Evolutionary conservation across 2,329 filamentous ascomycete genomes (phyloP).

Genomic region (Fusarium luffae): DNA sequence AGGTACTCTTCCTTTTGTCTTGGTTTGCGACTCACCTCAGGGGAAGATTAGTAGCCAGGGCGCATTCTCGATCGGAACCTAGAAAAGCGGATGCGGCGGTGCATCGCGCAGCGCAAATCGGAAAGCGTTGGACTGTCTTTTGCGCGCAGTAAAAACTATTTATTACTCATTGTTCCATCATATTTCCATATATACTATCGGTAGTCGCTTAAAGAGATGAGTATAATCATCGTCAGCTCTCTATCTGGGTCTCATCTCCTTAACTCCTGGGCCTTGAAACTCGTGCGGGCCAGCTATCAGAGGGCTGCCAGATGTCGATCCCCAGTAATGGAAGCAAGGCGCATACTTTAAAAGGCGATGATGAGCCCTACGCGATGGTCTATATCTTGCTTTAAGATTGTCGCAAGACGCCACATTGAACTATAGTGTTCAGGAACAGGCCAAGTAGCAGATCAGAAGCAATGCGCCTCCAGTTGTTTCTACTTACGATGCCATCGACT

Average conservation of each 20-base stretch:
- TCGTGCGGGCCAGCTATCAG: slow-evolving; percentile 33
- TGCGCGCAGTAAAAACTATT: slow-evolving; percentile 25
- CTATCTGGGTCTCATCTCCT: slow-evolving; percentile 8
- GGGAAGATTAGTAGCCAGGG: slow-evolving; percentile 19
- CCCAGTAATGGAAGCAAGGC: slow-evolving; percentile 30
- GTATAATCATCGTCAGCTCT: not conserved
- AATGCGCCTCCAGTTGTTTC: slow-evolving; percentile 22
- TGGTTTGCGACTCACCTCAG: slow-evolving; percentile 17
- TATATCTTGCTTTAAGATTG: slow-evolving; percentile 26
- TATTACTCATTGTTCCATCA: not conserved
- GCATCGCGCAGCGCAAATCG: slow-evolving; percentile 27
- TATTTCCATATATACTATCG: not conserved
- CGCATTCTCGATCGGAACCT: slow-evolving; percentile 38
- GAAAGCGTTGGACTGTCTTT: slow-evolving; percentile 13
- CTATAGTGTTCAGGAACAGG: slow-evolving; percentile 21
- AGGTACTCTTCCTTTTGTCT: not conserved
- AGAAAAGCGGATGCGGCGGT: slow-evolving; percentile 41
- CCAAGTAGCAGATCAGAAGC: slow-evolving; percentile 8
- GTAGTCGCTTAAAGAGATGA: slow-evolving; percentile 1
- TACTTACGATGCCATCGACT: not conserved
- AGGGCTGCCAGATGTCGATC: slow-evolving; percentile 37
- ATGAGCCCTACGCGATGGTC: slow-evolving; percentile 31
- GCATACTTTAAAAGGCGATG: slow-evolving; percentile 38
- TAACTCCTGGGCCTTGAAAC: slow-evolving; percentile 24
- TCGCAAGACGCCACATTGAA: slow-evolving; percentile 28